Base-by-base conservation (phyloP, 2,329 filamentous ascomycete species). In the Pseudocercospora crystallina region DNA sequence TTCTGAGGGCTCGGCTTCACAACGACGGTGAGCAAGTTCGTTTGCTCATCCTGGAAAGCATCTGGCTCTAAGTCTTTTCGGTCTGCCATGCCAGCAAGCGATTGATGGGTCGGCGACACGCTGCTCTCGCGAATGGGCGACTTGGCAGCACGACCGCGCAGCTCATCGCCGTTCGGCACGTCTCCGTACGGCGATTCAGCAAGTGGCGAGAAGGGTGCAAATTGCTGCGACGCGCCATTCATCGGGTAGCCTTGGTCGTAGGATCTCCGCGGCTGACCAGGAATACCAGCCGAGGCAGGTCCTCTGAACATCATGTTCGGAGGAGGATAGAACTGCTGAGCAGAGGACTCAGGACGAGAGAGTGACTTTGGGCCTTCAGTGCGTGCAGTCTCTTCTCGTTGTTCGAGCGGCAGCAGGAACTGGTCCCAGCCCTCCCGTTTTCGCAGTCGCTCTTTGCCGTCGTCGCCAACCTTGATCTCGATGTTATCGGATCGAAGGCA, bases 361-460 rank as follows among this genome's bases (percentile, higher is more conserved):
- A 75, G 59, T 51, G 73, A 70, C 33, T 73, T 68, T n/a, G 83
- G 81, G 8, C 90, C 90, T 13, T 86, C 80, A 62, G 87, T 87
- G 66, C 86, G 88, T 34, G 88, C 89, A 14, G 82, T 79, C 36
- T 83, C 77, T 60, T 90, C 83, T 56, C 92, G 85, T 55, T 89
- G 81, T 10, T 84, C 80, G 65, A 84, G 77, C 2, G 82, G 80
- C 51, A 95, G 72, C 14, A 96, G 81, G 77, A 89, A 97, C 59
- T 85, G 82, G 59, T 86, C 79, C 89, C 90, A 96, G 20, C 82
- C 84, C 14, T 89, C 80, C 20, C 81, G 80, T 53, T 83, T 82
- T 44, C 94, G 86, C 39, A 97, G 69, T 37, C 90, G 82, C 68
- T 96, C 90, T 43, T 85, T 75, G 30, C 86, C 85, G 67, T 96